A percentile compares a stretch with the other conserved stretches of the same genome.
These are phyloP conservation scores for Neoboletus brunneissimus DNA, from an alignment of 768 basidiomycete genomes.

Conservation along the genomic window DNA sequence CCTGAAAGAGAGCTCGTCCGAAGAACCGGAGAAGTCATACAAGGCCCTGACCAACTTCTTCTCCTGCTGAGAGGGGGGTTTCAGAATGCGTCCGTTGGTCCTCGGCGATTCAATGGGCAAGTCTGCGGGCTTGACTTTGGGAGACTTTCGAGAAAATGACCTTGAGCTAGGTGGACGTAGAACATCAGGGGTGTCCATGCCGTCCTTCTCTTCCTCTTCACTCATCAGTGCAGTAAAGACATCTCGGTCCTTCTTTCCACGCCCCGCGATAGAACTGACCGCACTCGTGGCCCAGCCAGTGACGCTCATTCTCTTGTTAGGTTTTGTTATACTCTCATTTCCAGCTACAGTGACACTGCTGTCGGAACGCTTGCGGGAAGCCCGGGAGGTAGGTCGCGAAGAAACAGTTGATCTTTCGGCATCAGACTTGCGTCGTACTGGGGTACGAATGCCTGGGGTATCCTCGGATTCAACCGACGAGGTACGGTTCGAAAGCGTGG, in stretches of 20 bases:
- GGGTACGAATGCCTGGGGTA: conserved; percentile 21
- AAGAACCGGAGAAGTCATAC: conserved; percentile 70
- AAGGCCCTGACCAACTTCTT: conserved; percentile 63
- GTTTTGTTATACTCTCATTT: conserved; percentile 35
- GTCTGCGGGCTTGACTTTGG: conserved; percentile 26
- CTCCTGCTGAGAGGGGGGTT: conserved; percentile 48
- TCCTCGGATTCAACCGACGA: conserved; percentile 38
- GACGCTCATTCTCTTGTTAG: conserved; percentile 38
- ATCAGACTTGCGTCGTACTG: conserved; percentile 42
- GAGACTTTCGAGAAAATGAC: conserved; percentile 29
- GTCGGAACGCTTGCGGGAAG: conserved; percentile 64
- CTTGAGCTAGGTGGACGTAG: conserved; percentile 38
- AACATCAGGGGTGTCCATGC: conserved; percentile 23
- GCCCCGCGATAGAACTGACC: conserved; percentile 57
- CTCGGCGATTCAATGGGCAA: conserved; percentile 25
- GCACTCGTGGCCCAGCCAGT: conserved; percentile 63
- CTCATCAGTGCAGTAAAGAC: conserved; percentile 58
- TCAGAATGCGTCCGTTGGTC: conserved; percentile 42
- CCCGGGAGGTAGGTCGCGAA: conserved; percentile 56
- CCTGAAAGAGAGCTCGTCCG: conserved; percentile 76
- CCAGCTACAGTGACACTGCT: conserved; percentile 45
- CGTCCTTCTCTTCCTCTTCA: conserved; percentile 35
- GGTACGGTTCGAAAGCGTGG: conserved; percentile 21
- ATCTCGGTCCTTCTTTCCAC: conserved; percentile 57
- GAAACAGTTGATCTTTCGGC: conserved; percentile 42